Evolutionary conservation across 306 rosid genomes (phyloP), one percentile per base, ranked within the genome.

Genomic region (Citrullus colocynthis): DNA sequence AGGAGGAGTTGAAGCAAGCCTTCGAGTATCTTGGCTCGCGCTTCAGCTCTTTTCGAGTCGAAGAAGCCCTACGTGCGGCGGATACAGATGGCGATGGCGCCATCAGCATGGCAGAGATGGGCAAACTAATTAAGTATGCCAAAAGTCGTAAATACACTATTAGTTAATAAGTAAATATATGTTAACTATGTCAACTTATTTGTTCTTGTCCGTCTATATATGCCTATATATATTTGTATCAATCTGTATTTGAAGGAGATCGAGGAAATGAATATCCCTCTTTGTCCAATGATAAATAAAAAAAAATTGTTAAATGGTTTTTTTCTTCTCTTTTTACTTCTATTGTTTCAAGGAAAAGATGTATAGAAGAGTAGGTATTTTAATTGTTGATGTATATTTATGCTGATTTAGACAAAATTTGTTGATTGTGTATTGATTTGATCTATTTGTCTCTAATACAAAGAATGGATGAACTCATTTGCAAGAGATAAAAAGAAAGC

Each of bases 1-100:
- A 28, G 84, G 77, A 49, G 6, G 84, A 84, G 75, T 17, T 84
- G 60, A 78, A 56, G 84, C 42, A 56, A 9, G 84, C 80, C 42
- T 84, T 81, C 59, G 11, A 39, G 6, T 67, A 41, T 39, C 74
- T 67, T 1, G 74, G 74, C 15, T 69, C 74, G 5, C 30, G 55
- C 7, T 37, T 7, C 36, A n/a, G 74, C 34, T 5, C 9, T 5
- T 69, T 69, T 4, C 2, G 74, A 21, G 74, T 51, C 9, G 13
- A 69, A 12, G 55, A 69, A n/a, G 74, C 74, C 21, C 82, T n/a
- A 13, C 3, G 34, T 10, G 55, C 6, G 28, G 78, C 24, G 4
- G 8, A 7, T 72, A 4, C n/a, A 24, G 71, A 81, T 28, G 61
- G 82, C 7, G 74, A 69, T 6, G 74, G 74, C 5, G 15, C 20